Percentiles rank a stretch among this genome's conserved stretches.
Evolutionary conservation across 768 basidiomycete genomes (phyloP).

Genomic region (Atractiella rhizophila): DNA sequence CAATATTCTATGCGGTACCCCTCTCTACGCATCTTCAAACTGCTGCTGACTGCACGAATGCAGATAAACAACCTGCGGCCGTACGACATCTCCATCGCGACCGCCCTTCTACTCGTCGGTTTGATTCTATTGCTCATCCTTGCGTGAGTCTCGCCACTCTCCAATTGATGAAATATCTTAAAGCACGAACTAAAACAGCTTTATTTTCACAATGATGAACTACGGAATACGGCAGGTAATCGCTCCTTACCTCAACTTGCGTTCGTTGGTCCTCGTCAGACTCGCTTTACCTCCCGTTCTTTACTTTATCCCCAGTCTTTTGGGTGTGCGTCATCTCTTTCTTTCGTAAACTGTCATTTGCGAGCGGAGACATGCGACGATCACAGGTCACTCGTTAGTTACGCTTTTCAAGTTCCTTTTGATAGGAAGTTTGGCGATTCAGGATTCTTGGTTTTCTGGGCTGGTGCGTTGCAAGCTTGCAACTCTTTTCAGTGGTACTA

Average conservation of each 20-base stretch:
- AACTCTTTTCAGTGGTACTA: neutral
- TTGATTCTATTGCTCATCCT: neutral
- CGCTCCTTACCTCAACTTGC: neutral
- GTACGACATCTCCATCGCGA: neutral
- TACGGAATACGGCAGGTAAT: neutral
- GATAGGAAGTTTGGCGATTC: neutral
- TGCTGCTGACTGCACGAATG: too few species aligned
- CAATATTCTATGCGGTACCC: too few species aligned
- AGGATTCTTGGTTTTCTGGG: neutral
- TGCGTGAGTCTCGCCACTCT: too few species aligned
- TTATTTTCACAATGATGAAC: neutral
- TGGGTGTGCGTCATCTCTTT: too few species aligned
- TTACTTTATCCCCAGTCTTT: neutral
- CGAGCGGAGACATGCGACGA: too few species aligned
- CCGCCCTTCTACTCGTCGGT: neutral
- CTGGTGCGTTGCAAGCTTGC: neutral
- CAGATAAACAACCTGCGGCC: neutral
- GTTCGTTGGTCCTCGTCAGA: neutral
- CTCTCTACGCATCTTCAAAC: too few species aligned
- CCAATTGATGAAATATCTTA: too few species aligned
- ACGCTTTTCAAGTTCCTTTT: neutral
- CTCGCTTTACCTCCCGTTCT: neutral
- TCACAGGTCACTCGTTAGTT: neutral
- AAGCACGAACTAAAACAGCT: too few species aligned
- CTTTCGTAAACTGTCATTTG: too few species aligned